phyloP scores from a whole-genome alignment of 768 basidiomycete species.

The Cystofilobasidium ferigula region DNA sequence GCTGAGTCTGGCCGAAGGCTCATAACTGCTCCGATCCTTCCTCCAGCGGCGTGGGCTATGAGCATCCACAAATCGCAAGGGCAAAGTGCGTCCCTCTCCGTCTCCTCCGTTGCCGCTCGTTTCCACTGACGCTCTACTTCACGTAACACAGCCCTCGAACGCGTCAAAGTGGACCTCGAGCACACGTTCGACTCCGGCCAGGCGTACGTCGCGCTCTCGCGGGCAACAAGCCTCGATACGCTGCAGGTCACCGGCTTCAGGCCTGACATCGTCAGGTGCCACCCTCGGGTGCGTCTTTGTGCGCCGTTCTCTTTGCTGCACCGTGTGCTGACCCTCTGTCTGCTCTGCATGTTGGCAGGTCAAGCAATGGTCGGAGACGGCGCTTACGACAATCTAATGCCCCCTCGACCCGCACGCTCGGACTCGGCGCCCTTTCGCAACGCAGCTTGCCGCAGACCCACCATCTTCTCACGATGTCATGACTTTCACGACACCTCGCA shows the following conservation, averaged over 20 bases:
- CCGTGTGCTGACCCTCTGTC: too few species aligned
- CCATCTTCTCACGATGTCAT: too few species aligned
- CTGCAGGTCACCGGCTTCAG: slow-evolving; percentile 3
- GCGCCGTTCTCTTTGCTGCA: too few species aligned
- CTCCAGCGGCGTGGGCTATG: slow-evolving; percentile 80
- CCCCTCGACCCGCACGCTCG: too few species aligned
- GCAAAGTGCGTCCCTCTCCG: slow-evolving; percentile 46
- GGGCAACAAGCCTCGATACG: neutral
- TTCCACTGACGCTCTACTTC: neutral
- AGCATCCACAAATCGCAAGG: slow-evolving; percentile 92
- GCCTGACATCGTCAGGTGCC: neutral
- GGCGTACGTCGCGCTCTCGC: slow-evolving; percentile 16
- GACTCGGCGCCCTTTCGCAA: too few species aligned
- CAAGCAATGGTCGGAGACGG: too few species aligned
- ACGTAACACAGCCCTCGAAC: slow-evolving; percentile 51
- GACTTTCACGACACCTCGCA: too few species aligned
- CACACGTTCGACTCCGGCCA: slow-evolving; percentile 52
- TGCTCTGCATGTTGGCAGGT: too few species aligned
- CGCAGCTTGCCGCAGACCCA: too few species aligned
- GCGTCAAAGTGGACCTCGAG: slow-evolving; percentile 85
- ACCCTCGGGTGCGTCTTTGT: neutral
- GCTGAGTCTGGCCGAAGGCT: neutral
- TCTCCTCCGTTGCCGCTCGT: too few species aligned
- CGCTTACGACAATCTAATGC: too few species aligned
- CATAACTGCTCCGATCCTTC: slow-evolving; percentile 44